These are phyloP conservation scores for Cordyceps farinosa DNA, from an alignment of 2,329 filamentous ascomycete species.

Conservation along the genomic window DNA sequence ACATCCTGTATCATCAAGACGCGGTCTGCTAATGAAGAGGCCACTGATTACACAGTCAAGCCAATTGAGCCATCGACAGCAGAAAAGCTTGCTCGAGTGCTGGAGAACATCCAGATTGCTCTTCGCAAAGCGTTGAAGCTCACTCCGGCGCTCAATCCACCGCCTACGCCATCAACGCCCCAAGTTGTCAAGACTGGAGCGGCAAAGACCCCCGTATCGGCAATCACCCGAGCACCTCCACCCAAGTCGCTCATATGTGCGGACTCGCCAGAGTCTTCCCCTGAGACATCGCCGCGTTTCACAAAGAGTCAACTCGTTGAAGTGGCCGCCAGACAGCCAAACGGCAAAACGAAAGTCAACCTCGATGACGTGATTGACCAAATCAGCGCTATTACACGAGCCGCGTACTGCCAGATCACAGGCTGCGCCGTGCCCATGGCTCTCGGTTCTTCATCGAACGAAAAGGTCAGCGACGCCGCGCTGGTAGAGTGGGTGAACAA, in stretches of 20 bases:
- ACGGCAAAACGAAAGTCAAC: background rate
- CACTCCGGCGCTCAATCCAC: background rate
- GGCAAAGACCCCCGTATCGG: background rate
- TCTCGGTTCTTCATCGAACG: conserved; percentile 11
- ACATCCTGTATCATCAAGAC: conserved; percentile 24
- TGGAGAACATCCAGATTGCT: background rate
- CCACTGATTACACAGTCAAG: background rate
- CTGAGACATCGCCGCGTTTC: background rate
- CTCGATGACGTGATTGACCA: background rate
- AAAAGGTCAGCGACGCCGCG: conserved; percentile 21
- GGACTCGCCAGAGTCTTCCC: conserved; percentile 10
- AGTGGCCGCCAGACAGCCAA: background rate
- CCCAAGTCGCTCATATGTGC: conserved; percentile 23
- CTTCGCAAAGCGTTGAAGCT: background rate
- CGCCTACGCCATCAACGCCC: background rate
- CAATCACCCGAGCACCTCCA: background rate
- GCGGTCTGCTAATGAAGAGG: background rate
- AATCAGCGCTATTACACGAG: background rate
- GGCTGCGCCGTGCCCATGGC: background rate
- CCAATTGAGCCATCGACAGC: background rate
- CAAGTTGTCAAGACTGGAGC: background rate
- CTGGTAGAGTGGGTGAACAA: conserved; percentile 26
- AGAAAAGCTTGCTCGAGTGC: background rate
- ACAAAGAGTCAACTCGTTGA: background rate
- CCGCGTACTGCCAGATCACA: background rate